Evolutionary conservation across 2,329 filamentous ascomycete species (phyloP).

Genomic region (Talaromyces funiculosus): DNA sequence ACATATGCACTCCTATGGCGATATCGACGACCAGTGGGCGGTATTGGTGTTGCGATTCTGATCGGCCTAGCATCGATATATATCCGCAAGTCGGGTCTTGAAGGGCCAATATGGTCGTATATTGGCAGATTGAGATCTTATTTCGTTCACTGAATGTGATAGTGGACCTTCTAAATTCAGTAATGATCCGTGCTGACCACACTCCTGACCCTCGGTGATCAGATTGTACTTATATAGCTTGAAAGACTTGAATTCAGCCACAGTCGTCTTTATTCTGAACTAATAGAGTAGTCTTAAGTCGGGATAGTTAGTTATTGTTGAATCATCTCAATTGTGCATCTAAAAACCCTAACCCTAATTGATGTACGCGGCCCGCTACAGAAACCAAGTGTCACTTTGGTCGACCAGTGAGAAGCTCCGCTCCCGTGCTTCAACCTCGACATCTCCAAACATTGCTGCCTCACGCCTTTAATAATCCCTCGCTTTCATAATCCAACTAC

Average conservation of each 20-base stretch:
- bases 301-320: no score
- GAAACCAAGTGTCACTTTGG: constrained; percentile 15
- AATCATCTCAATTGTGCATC: no score
- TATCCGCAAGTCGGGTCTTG: constrained; percentile 47
- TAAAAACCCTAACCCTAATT: not conserved
- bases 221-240: not conserved
- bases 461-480: not conserved
- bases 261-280: not conserved
- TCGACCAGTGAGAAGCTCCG: constrained; percentile 5
- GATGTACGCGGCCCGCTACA: not conserved
- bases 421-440: not conserved
- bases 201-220: not conserved
- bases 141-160: constrained; percentile 15
- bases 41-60: constrained; percentile 58
- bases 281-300: not conserved
- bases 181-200: not conserved
- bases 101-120: constrained; percentile 30
- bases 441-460: not conserved
- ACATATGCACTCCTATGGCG: constrained; percentile 51
- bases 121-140: constrained; percentile 23
- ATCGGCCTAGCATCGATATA: constrained; percentile 65
- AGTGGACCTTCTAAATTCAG: not conserved
- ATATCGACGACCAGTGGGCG: constrained; percentile 60
- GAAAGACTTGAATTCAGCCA: not conserved
- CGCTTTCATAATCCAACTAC: not conserved